Evolutionary conservation across 2,329 filamentous ascomycete genomes (phyloP).

Genomic region (Ramularia collo-cygni): DNA sequence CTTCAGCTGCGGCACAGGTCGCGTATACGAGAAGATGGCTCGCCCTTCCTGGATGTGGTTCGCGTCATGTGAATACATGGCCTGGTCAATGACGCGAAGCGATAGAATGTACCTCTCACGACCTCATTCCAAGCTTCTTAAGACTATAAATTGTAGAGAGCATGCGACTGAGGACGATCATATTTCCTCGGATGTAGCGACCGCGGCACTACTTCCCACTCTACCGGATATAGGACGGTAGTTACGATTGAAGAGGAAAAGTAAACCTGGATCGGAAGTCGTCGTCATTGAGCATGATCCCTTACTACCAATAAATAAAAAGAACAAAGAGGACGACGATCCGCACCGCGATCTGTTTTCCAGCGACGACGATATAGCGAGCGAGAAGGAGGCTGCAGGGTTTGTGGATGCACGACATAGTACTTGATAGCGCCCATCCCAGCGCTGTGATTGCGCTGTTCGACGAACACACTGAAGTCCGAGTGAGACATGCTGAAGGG

Average conservation of each 20-base stretch:
- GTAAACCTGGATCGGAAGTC: neutral
- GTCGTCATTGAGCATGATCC: neutral
- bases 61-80: no score
- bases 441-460: no score
- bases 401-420: no score
- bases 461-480: no score
- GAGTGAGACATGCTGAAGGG: no score
- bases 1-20: no score
- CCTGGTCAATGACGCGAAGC: no score
- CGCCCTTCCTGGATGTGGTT: no score
- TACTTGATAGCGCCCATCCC: no score
- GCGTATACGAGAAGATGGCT: no score
- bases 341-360: conserved; percentile 5
- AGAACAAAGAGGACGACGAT: conserved; percentile 4
- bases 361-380: conserved; percentile 5
- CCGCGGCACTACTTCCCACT: conserved; percentile 1
- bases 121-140: neutral
- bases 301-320: neutral
- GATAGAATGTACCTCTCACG: no score
- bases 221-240: conserved; percentile 2
- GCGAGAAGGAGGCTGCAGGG: no score
- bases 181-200: neutral
- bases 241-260: conserved; percentile 1
- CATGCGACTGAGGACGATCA: conserved; percentile 3
- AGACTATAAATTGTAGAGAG: neutral